Base-by-base conservation (phyloP, 371 early-diverging fungal species). In the Fennellomyces sp. region DNA sequence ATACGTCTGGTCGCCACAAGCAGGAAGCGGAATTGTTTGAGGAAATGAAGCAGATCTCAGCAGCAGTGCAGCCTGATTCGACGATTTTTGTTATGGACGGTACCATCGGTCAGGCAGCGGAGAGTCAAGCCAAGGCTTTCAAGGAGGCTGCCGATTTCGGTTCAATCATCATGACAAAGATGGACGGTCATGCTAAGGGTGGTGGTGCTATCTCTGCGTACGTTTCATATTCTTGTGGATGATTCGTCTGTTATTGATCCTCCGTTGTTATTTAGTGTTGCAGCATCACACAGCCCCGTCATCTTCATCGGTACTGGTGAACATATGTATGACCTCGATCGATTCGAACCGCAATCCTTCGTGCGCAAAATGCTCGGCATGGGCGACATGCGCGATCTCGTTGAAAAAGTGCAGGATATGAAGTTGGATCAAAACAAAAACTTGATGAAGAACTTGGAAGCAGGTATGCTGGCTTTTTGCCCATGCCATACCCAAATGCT, bases 81-180 rank as follows among this genome's bases (percentile, higher is more conserved):
- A 91, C 93, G 12, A 93, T 99, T 42, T 99, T 99, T 84, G 98
- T 99, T 15, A 97, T 99, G 98, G 99, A 99, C 76, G 99, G 98
- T 53, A 96, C 99, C 0, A 99, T 99, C 68, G 99, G 99, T 66
- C 99, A 99, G 81, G 95, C 98, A 13, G 99, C 99, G 4, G 99
- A 99, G 63, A 76, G 85, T 48, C 99, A 99, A 79, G 98, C 99
- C 6, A 76, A 85, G 51, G 98, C 97, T 27, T 99, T 99, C 72
- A 94, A 94, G 63, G 92, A 95, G 65, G 92, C 96, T 6, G 97
- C 98, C n/a, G 86, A 94, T 63, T 91, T 99, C 52, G 99, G 99
- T 53, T 96, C 98, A 2, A 96, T 99, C 56, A 92, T 99, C 57
- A 91, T 99, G 52, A 99, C 99, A 56, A 99, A 99, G 83, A 94